A percentile compares a stretch with the other conserved stretches of the same genome.
Conservation (phyloP, 495 filamentous ascomycete species). For the Tuber umbilicatum region DNA sequence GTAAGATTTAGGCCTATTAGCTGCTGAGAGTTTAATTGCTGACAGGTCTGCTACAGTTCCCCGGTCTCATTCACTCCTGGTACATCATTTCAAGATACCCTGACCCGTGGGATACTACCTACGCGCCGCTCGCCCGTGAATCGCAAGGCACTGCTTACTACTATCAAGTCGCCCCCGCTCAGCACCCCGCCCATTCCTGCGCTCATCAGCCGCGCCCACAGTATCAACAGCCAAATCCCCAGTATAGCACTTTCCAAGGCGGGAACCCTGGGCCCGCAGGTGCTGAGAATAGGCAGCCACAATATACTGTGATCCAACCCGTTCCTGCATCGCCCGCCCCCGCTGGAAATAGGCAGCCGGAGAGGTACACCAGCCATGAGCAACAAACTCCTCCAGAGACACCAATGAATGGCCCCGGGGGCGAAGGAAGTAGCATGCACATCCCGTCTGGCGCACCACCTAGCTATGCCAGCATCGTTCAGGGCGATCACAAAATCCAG, state of each 20-base stretch:
- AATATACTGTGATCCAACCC: slow-evolving; percentile 21
- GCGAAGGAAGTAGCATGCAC: slow-evolving; percentile 41
- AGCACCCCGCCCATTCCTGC: slow-evolving; percentile 38
- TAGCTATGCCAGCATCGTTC: slow-evolving; percentile 77
- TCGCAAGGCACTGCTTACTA: slow-evolving; percentile 48
- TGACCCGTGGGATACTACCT: slow-evolving; percentile 58
- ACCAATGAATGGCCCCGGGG: slow-evolving; percentile 37
- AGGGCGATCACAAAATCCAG: slow-evolving; percentile 85
- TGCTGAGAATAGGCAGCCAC: slow-evolving; percentile 45
- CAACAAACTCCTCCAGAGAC: slow-evolving; percentile 38
- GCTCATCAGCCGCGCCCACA: slow-evolving; percentile 45
- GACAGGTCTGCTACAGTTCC: slow-evolving; percentile 48
- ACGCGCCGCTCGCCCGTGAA: slow-evolving; percentile 56
- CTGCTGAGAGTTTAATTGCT: background rate
- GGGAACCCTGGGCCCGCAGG: slow-evolving; percentile 1
- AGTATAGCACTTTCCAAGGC: slow-evolving; percentile 43
- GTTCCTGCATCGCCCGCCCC: slow-evolving; percentile 11
- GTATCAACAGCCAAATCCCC: slow-evolving; percentile 40
- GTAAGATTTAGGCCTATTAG: slow-evolving; percentile 39
- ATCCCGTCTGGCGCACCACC: slow-evolving; percentile 53
- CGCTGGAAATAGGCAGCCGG: slow-evolving; percentile 37
- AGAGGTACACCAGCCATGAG: slow-evolving; percentile 34
- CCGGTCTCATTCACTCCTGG: slow-evolving; percentile 90
- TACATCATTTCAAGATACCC: slow-evolving; percentile 95
- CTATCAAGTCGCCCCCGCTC: slow-evolving; percentile 32